A percentile compares a stretch with the other conserved stretches of the same genome.
Evolutionary conservation across 1,284 basidiomycete species (phyloP).

Genomic region (Wallemia mellicola): DNA sequence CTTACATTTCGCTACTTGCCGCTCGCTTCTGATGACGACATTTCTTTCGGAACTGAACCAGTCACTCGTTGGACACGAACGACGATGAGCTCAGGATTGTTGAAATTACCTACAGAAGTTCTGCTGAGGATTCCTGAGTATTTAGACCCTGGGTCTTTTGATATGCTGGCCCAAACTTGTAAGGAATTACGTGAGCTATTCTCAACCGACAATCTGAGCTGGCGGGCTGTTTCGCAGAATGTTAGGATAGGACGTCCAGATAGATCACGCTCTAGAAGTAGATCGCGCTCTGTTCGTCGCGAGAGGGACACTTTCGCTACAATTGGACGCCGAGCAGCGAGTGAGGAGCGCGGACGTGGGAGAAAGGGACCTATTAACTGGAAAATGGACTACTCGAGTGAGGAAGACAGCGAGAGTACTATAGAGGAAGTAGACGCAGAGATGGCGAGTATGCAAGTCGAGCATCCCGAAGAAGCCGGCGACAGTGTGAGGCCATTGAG

Average conservation of each 20-base stretch:
- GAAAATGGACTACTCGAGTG: neutral
- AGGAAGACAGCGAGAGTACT: neutral
- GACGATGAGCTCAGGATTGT: neutral
- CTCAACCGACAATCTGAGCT: neutral
- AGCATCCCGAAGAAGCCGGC: neutral
- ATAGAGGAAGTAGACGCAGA: neutral
- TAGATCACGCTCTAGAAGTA: neutral
- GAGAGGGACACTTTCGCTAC: neutral
- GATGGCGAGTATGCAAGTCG: neutral
- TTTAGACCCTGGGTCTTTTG: neutral
- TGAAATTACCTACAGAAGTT: neutral
- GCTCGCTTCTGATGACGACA: no score
- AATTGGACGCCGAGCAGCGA: neutral
- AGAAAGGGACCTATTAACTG: neutral
- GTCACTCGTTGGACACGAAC: neutral
- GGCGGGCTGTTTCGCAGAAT: neutral
- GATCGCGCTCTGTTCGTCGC: neutral
- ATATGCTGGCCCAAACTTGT: neutral
- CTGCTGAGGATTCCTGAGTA: neutral
- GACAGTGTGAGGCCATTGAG: neutral
- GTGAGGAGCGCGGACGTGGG: neutral
- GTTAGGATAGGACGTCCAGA: neutral
- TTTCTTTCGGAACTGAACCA: no score
- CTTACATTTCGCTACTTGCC: no score
- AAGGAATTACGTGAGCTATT: neutral